Base-by-base conservation (phyloP, 148 eudicot species). In the Fagopyrum tataricum region DNA sequence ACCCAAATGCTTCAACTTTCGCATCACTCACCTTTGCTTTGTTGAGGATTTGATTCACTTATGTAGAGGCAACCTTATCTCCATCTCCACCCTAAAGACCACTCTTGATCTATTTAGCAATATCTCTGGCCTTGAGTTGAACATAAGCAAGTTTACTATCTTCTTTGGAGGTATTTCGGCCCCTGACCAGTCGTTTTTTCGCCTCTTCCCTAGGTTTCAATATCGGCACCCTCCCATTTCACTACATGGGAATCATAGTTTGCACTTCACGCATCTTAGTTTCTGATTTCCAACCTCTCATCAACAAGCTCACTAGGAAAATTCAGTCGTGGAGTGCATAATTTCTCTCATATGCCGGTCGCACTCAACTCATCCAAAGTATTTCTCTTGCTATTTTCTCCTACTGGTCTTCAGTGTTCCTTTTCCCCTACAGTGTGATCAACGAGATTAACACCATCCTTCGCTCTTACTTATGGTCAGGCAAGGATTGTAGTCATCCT, bases 31-130 rank as follows among this genome's bases (percentile, higher is more conserved):
- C 6, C 40, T 74, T 2, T 15, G 0, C 18, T 73, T 73, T 53
- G 51, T 67, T 2, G 42, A 73, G 17, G 75, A 73, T n/a, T 20
- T 73, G 31, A 37, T 73, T 49, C 5, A 55, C 9, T 55, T 73
- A 5, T 7, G 9, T 6, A 44, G 47, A 4, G 47, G 47, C 0
- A 11, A 44, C 4, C 8, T 44, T 7, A 11, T 6, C 6, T 44
- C 4, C 4, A 11, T 44, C 47, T 6, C 9, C 6, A 44, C 10
- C 4, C 6, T 44, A 7, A 44, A 44, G 4, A 11, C 6, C 9
- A 11, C 47, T 44, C 47, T 44, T 44, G 47, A 44, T 44, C 47
- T 44, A 1, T 44, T 44, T 44, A 11, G 47, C 6, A 11, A 44
- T 11, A 44, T 11, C 47, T 44, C 47, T 3, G 47, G 47, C 3